Percentiles rank a stretch among this genome's conserved stretches.
Conservation (phyloP, 176 grass and related monocot genomes). For the Oryza meyeriana region DNA sequence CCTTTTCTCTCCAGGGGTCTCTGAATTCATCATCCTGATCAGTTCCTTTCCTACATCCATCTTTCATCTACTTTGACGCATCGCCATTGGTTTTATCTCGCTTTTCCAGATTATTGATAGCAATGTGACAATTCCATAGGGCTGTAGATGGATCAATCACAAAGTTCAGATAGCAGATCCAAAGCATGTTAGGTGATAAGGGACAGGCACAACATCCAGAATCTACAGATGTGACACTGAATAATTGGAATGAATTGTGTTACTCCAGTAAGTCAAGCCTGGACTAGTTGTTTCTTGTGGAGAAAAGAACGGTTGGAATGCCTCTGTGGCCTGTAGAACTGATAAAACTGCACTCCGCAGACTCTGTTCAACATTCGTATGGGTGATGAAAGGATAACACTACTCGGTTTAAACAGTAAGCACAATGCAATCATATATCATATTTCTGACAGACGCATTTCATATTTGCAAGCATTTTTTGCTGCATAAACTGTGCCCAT, state of each 20-base stretch:
- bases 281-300: neutral
- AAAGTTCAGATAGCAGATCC: constrained; percentile 22
- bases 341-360: neutral
- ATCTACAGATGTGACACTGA: constrained; percentile 42
- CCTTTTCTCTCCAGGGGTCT: neutral
- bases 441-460: constrained; percentile 12
- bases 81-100: constrained; percentile 6
- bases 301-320: constrained; percentile 1
- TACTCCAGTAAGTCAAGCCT: neutral
- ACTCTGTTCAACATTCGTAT: neutral
- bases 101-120: constrained; percentile 32
- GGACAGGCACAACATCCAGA: constrained; percentile 16
- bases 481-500: neutral
- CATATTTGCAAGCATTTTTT: neutral
- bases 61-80: constrained; percentile 20
- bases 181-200: constrained; percentile 16
- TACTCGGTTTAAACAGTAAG: constrained; percentile 1
- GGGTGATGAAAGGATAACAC: neutral
- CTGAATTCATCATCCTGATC: constrained; percentile 23
- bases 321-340: neutral
- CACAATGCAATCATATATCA: constrained; percentile 4
- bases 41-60: constrained; percentile 13
- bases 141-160: constrained; percentile 7
- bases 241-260: constrained; percentile 33
- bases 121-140: constrained; percentile 36